Evolutionary conservation across 2,329 filamentous ascomycete species (phyloP).

Genomic region (Diaporthe australafricana): DNA sequence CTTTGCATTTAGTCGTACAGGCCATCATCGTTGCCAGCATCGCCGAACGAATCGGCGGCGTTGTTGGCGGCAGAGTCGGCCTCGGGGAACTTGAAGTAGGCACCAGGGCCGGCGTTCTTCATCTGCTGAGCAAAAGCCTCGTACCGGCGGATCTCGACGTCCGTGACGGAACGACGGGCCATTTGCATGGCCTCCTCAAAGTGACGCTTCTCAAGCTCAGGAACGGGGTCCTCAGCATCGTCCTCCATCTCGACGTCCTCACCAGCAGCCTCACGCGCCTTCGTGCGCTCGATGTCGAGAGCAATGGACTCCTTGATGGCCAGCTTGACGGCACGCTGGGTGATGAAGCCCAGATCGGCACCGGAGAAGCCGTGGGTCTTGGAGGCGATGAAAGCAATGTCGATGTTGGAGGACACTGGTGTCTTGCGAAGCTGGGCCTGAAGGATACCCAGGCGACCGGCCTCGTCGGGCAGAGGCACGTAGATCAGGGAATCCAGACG

Average conservation of each 20-base stretch:
- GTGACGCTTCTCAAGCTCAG: slow-evolving; percentile 93
- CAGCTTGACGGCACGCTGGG: slow-evolving; percentile 98
- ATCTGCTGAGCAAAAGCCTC: slow-evolving; percentile 99
- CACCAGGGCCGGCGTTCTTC: slow-evolving; percentile 96
- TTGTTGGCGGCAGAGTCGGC: slow-evolving; percentile 75
- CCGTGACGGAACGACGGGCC: slow-evolving; percentile 91
- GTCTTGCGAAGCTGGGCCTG: slow-evolving; percentile 98
- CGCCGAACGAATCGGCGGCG: slow-evolving; percentile 77
- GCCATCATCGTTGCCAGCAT: slow-evolving; percentile 93
- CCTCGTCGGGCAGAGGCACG: slow-evolving; percentile 94
- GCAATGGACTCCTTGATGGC: slow-evolving; percentile 98
- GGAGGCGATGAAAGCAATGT: slow-evolving; percentile 90
- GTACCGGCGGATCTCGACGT: slow-evolving; percentile 97
- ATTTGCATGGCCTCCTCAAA: slow-evolving; percentile 99
- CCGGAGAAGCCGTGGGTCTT: slow-evolving; percentile 99
- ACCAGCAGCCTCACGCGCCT: slow-evolving; percentile 87
- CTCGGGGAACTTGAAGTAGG: slow-evolving; percentile 96
- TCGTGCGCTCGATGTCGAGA: slow-evolving; percentile 87
- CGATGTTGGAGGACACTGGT: slow-evolving; percentile 86
- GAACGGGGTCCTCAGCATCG: slow-evolving; percentile 90
- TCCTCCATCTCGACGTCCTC: slow-evolving; percentile 85
- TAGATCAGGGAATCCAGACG: slow-evolving; percentile 99
- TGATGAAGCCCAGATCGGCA: slow-evolving; percentile 99
- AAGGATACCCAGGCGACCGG: slow-evolving; percentile 88
- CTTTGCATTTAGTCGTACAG: slow-evolving; percentile 83